Percentiles rank a stretch among this genome's conserved stretches.
phyloP scores from a whole-genome alignment of 768 basidiomycete genomes.

The Filobasidium floriforme region DNA sequence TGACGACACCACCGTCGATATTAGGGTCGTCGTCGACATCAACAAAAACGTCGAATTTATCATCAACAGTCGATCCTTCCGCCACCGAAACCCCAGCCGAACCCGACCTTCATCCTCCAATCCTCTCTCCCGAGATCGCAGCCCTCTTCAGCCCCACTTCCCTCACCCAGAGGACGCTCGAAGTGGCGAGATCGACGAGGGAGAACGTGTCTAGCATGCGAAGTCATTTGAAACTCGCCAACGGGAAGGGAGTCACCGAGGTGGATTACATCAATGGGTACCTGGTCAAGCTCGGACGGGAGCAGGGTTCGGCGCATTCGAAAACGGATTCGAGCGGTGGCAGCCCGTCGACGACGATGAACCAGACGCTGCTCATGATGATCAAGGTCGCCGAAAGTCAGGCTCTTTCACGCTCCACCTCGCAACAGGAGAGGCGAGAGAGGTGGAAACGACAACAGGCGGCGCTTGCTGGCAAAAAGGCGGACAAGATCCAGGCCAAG shows the following conservation, averaged over 20 bases:
- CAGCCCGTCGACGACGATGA: constrained; percentile 54
- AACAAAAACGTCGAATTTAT: constrained; percentile 43
- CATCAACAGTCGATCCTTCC: constrained; percentile 34
- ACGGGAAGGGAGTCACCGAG: constrained; percentile 60
- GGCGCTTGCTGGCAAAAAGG: no score
- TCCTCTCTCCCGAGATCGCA: constrained; percentile 44
- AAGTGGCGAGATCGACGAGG: constrained; percentile 56
- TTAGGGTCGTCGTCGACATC: no score
- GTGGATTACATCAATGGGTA: constrained; percentile 78
- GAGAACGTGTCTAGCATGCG: constrained; percentile 76
- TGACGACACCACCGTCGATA: neutral
- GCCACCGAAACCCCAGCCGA: constrained; percentile 23
- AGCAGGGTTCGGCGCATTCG: constrained; percentile 38
- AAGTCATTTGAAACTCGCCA: constrained; percentile 51
- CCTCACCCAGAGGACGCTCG: constrained; percentile 56
- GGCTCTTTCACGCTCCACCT: no score
- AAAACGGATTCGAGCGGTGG: no score
- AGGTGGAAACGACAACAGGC: no score
- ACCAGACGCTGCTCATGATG: constrained; percentile 38
- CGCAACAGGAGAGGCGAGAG: no score
- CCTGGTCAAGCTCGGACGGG: constrained; percentile 57
- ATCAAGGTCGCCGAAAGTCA: constrained; percentile 25
- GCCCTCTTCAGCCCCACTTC: constrained; percentile 46
- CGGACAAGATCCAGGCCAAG: constrained; percentile 23
- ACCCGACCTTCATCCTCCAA: neutral